phyloP scores from a whole-genome alignment of 2,329 filamentous ascomycete species.

The Diaporthe ampelina region DNA sequence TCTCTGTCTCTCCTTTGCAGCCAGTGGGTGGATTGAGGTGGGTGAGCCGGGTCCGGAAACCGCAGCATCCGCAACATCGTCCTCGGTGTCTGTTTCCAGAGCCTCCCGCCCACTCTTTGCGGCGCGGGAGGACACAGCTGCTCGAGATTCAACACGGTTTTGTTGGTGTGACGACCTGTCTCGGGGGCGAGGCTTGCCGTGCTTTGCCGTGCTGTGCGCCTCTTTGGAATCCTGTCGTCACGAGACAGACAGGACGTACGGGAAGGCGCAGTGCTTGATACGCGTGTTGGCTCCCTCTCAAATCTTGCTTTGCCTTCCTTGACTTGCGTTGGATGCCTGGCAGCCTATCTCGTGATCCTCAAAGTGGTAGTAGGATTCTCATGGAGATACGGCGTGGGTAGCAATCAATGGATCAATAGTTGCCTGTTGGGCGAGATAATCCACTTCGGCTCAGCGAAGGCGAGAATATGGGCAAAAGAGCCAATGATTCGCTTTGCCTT shows the following conservation, averaged over 20 bases:
- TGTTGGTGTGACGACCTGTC: not conserved
- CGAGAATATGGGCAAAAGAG: not conserved
- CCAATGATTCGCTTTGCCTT: not conserved
- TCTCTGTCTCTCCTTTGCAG: not conserved
- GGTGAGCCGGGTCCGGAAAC: not conserved
- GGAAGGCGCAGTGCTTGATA: not conserved
- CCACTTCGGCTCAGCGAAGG: not conserved
- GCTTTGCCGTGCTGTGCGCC: not conserved
- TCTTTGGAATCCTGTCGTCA: not conserved
- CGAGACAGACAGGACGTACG: not conserved
- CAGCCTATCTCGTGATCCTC: not conserved
- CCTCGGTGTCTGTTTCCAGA: constrained; percentile 20
- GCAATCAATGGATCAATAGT: not conserved
- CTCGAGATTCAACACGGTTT: not conserved
- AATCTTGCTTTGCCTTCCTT: not conserved
- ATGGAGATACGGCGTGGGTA: not conserved
- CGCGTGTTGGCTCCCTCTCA: not conserved
- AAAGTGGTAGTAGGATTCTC: not conserved
- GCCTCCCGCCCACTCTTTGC: not conserved
- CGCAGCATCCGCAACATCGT: not conserved
- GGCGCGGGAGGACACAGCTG: not conserved
- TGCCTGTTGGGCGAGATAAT: not conserved
- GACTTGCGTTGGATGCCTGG: not conserved
- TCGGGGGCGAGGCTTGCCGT: constrained; percentile 8
- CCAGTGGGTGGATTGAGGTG: not conserved